phyloP scores from a whole-genome alignment of 441 rosid species.

The Raphanus hybrid region DNA sequence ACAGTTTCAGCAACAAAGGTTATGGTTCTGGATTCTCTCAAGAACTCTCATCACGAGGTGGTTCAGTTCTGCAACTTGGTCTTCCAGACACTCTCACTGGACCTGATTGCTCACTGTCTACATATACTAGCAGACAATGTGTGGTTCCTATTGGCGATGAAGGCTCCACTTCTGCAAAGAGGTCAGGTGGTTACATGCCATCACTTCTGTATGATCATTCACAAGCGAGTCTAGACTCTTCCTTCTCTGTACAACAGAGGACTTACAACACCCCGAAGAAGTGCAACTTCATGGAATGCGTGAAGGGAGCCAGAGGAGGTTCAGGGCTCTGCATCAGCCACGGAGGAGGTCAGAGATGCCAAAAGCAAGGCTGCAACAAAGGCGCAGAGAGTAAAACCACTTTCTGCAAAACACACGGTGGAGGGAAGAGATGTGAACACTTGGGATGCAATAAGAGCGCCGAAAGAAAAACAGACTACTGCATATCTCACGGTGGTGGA shows the following conservation, averaged over 20 bases:
- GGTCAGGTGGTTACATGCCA: constrained; percentile 88
- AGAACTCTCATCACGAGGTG: constrained; percentile 46
- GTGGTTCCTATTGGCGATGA: constrained; percentile 75
- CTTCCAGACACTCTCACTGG: constrained; percentile 54
- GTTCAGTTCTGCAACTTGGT: constrained; percentile 72
- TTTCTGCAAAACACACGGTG: constrained; percentile 89
- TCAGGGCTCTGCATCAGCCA: constrained; percentile 89
- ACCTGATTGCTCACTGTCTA: constrained; percentile 51
- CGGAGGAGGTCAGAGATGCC: constrained; percentile 95
- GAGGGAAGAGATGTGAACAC: constrained; percentile 83
- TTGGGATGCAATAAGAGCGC: constrained; percentile 93
- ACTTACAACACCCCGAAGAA: constrained; percentile 60
- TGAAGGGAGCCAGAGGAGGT: constrained; percentile 86
- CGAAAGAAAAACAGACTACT: constrained; percentile 81
- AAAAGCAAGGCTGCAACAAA: constrained; percentile 81
- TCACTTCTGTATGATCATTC: constrained; percentile 73
- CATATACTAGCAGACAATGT: constrained; percentile 45
- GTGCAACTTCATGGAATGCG: constrained; percentile 73
- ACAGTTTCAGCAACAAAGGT: constrained; percentile 49
- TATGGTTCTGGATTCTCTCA: constrained; percentile 40
- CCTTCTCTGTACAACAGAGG: constrained; percentile 40
- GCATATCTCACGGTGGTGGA: constrained; percentile 96
- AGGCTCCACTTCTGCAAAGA: constrained; percentile 90
- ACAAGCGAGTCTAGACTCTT: constrained; percentile 52
- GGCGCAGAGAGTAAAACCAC: constrained; percentile 89